phyloP scores from a whole-genome alignment of 1,284 basidiomycete genomes.

The Leccinum pachyderme region DNA sequence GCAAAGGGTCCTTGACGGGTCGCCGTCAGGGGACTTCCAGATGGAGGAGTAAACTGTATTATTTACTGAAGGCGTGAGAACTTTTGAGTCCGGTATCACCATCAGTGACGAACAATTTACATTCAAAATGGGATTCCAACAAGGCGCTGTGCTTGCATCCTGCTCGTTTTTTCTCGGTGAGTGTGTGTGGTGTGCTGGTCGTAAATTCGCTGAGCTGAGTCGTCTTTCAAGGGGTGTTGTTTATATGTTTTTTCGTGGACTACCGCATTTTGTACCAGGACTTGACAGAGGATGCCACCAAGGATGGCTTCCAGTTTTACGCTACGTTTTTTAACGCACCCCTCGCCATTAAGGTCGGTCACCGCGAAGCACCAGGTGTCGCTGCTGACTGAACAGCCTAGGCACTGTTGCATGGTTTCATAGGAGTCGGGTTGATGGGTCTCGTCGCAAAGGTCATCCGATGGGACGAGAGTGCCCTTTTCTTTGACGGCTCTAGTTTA shows the following conservation, averaged over 20 bases:
- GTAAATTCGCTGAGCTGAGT: constrained; percentile 3
- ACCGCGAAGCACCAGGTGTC: neutral
- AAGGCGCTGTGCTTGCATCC: constrained; percentile 79
- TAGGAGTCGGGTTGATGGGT: constrained; percentile 71
- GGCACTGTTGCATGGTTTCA: constrained; percentile 82
- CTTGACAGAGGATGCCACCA: constrained; percentile 58
- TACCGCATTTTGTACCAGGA: constrained; percentile 74
- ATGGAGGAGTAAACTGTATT: constrained; percentile 9
- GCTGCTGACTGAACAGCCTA: constrained; percentile 31
- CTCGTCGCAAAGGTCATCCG: constrained; percentile 75
- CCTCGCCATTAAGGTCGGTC: constrained; percentile 78
- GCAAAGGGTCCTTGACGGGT: constrained; percentile 47
- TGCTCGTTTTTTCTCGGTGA: constrained; percentile 81
- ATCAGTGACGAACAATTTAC: neutral
- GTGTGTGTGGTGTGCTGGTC: constrained; percentile 17
- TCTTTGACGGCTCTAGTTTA: constrained; percentile 85
- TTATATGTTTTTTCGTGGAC: constrained; percentile 87
- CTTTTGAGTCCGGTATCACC: neutral
- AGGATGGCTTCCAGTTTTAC: constrained; percentile 85
- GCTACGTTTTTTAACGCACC: constrained; percentile 88
- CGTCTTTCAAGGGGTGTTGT: constrained; percentile 64
- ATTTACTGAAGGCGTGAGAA: constrained; percentile 23
- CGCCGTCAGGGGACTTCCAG: neutral
- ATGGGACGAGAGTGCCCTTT: constrained; percentile 89
- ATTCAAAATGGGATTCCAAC: constrained; percentile 73